Evolutionary conservation across 805 yeast genomes (phyloP).

Genomic region (Danielia oregonensis): DNA sequence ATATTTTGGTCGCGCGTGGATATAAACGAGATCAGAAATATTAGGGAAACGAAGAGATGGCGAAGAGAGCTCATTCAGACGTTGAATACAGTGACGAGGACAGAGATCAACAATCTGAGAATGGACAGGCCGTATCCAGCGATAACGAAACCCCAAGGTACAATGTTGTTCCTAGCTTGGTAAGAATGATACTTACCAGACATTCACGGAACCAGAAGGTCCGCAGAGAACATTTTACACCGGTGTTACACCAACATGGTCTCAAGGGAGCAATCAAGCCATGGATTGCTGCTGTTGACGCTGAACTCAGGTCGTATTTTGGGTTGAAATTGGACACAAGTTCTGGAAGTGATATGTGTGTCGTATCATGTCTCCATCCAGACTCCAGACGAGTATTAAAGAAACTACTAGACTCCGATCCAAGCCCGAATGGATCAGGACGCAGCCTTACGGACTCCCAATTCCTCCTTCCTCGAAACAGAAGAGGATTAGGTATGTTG

Average conservation of each 20-base stretch:
- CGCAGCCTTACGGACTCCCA: background rate
- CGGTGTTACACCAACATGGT: slow-evolving; percentile 9
- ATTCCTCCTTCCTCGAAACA: slow-evolving; percentile 20
- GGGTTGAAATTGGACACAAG: slow-evolving; percentile 22
- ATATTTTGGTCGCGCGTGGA: background rate
- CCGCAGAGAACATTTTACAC: slow-evolving; percentile 11
- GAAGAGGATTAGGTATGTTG: slow-evolving; percentile 15
- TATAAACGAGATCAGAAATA: background rate
- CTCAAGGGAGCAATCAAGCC: slow-evolving; percentile 19
- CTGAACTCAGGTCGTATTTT: slow-evolving; percentile 20
- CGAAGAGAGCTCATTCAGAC: slow-evolving; percentile 1
- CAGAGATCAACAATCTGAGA: background rate
- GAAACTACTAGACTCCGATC: slow-evolving; percentile 19
- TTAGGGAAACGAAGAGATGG: background rate
- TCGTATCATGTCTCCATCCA: slow-evolving; percentile 20
- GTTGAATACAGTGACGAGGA: background rate
- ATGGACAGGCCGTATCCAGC: background rate
- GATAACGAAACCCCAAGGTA: background rate
- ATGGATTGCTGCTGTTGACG: slow-evolving; percentile 16
- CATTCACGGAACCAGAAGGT: slow-evolving; percentile 10
- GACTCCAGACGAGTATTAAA: slow-evolving; percentile 22
- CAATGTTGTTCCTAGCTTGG: slow-evolving; percentile 5
- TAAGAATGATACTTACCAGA: slow-evolving; percentile 11
- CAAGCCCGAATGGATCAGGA: slow-evolving; percentile 1
- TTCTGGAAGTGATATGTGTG: slow-evolving; percentile 13